These are phyloP conservation scores for Artomyces pyxidatus DNA, from an alignment of 768 basidiomycete genomes.

Conservation along the genomic window DNA sequence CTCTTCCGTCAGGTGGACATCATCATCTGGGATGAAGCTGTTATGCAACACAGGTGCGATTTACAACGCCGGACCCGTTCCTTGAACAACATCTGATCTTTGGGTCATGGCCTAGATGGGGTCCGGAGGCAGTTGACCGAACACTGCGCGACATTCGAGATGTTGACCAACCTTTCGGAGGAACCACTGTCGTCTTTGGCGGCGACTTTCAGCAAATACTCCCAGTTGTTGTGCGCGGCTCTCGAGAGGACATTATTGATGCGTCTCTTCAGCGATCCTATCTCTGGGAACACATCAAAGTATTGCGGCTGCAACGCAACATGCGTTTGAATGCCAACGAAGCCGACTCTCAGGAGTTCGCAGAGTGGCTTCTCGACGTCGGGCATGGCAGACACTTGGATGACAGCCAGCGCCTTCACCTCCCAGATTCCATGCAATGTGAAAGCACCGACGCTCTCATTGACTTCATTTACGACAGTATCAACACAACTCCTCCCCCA, in stretches of 20 bases:
- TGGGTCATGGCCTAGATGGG: too few relatives aligned
- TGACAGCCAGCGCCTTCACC: constrained; percentile 15
- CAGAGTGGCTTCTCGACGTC: constrained; percentile 30
- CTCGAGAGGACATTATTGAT: constrained; percentile 29
- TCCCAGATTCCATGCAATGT: constrained; percentile 25
- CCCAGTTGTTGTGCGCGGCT: constrained; percentile 33
- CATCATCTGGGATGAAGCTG: constrained; percentile 39
- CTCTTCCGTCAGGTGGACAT: constrained; percentile 25
- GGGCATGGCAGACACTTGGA: constrained; percentile 24
- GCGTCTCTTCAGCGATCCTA: constrained; percentile 28
- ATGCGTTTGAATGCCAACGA: constrained; percentile 29
- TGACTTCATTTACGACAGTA: constrained; percentile 20
- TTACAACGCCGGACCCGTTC: too few relatives aligned
- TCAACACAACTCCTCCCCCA: constrained; percentile 3
- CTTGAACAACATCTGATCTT: too few relatives aligned
- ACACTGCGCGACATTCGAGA: constrained; percentile 27
- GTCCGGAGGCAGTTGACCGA: constrained; percentile 33
- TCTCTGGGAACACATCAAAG: constrained; percentile 29
- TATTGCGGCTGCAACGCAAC: constrained; percentile 30
- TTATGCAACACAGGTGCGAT: constrained; percentile 26
- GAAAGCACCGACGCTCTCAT: constrained; percentile 19
- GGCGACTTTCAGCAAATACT: constrained; percentile 43
- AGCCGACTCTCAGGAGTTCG: constrained; percentile 24
- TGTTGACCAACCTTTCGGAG: constrained; percentile 30
- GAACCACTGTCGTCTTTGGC: constrained; percentile 38